Base-by-base conservation (phyloP, 768 basidiomycete genomes). In the Pilatotrama ljubarskyi region DNA sequence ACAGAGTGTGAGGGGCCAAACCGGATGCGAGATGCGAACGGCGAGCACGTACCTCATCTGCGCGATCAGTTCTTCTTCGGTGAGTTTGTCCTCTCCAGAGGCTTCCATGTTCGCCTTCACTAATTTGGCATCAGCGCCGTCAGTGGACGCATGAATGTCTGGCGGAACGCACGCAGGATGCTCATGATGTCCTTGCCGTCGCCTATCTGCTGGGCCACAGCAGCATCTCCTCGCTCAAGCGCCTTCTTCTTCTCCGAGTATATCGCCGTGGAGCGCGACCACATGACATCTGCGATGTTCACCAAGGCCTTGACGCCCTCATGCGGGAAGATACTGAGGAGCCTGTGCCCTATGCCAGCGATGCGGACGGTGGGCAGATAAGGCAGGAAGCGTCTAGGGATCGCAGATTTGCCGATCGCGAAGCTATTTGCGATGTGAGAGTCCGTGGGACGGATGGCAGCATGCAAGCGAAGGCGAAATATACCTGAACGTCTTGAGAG, bases 141-240 rank as follows among this genome's bases (percentile, higher is more conserved):
- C n/a, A n/a, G n/a, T n/a, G n/a, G n/a, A n/a, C n/a, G n/a, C n/a
- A n/a, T n/a, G n/a, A 14, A 15, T 7, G 26, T 17, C 6, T n/a
- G 3, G 18, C 6, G 6, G n/a, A n/a, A 58, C 77, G 52, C 58
- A 82, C 80, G 69, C 18, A 82, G 64, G 42, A 80, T 72, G 55
- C 76, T 80, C 58, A 82, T 73, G 22, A 83, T 73, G 61, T 81
- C 80, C 37, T 78, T 77, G 11, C 77, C 77, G 47, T 69, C 67
- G 1, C 58, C 63, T 10, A 64, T 42, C 25, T 57, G 48, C 7
- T 49, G 29, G 2, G 51, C 14, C 2, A 58, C 25, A 5, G 65
- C 71, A 25, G 72, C 69, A 29, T 77, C 77, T 9, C 75, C 77
- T 18, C 65, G 62, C n/a, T 53, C 55, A 5, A 80, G 41, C 1